Percentiles rank a stretch among this genome's conserved stretches.
These are phyloP conservation scores for Phytopythium chamaehyphon DNA, from an alignment of 352 stramenopile genomes.

Conservation along the genomic window DNA sequence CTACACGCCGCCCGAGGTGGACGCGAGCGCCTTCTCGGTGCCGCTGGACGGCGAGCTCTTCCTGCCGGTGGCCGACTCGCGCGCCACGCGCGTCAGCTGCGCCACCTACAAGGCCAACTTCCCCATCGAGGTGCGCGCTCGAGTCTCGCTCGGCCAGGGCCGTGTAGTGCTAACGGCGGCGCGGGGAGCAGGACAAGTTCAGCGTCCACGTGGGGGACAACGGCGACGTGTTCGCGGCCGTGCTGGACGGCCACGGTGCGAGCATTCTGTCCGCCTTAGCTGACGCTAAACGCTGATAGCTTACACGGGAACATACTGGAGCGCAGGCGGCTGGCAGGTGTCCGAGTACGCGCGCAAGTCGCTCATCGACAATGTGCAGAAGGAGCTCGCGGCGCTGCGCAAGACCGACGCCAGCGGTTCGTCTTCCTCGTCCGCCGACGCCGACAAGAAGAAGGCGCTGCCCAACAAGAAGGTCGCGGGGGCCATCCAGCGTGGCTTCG, in stretches of 20 bases:
- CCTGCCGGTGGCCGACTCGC: conserved; percentile 35
- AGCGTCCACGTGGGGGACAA: conserved; percentile 58
- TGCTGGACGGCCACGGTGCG: conserved; percentile 89
- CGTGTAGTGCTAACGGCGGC: too few species aligned
- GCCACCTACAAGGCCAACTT: conserved; percentile 68
- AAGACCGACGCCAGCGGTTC: conserved; percentile 18
- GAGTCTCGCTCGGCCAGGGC: too few species aligned
- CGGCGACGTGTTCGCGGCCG: conserved; percentile 82
- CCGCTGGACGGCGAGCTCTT: conserved; percentile 55
- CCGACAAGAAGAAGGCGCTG: conserved; percentile 18
- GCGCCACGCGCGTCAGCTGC: conserved; percentile 41
- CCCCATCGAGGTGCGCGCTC: conserved; percentile 42
- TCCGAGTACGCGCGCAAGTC: conserved; percentile 84
- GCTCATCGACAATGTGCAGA: conserved; percentile 78
- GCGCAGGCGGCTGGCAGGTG: conserved; percentile 88
- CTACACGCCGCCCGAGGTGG: conserved; percentile 38
- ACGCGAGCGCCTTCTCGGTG: conserved; percentile 37
- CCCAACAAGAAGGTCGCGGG: conserved; percentile 50
- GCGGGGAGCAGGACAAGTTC: conserved; percentile 64
- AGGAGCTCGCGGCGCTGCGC: conserved; percentile 54
- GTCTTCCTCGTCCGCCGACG: conserved; percentile 9
- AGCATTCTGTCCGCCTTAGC: neutral
- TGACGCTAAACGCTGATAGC: neutral
- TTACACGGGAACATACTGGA: neutral
- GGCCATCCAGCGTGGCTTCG: conserved; percentile 82